phyloP scores from a whole-genome alignment of 2,329 filamentous ascomycete species.

The Trichoderma afroharzianum region DNA sequence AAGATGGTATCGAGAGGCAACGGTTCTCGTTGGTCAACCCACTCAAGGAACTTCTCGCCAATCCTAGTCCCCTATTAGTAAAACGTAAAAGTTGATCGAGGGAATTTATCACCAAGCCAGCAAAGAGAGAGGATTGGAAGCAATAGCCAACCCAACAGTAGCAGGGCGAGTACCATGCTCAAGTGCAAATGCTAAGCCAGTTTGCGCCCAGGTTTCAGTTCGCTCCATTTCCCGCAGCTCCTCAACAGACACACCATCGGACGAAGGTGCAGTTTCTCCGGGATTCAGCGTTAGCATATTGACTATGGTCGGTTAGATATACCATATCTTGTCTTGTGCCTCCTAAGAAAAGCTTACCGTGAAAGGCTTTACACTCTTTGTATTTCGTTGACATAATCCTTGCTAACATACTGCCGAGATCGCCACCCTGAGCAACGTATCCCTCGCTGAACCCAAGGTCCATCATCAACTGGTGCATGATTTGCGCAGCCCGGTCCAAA shows the following conservation, averaged over 20 bases:
- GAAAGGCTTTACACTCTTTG: not conserved
- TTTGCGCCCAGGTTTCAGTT: not conserved
- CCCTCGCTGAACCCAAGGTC: not conserved
- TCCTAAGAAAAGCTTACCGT: not conserved
- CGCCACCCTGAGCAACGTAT: not conserved
- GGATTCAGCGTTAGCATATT: not conserved
- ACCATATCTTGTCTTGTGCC: not conserved
- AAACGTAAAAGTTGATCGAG: not conserved
- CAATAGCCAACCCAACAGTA: not conserved
- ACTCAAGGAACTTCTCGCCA: not conserved
- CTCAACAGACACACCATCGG: not conserved
- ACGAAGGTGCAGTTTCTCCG: not conserved
- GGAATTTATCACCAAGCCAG: not conserved
- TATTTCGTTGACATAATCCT: not conserved
- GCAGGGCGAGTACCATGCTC: not conserved
- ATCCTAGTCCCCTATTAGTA: not conserved
- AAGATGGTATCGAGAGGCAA: not conserved
- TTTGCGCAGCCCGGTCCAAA: not conserved
- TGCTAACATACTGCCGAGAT: not conserved
- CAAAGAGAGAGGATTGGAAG: not conserved
- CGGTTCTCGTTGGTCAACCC: not conserved
- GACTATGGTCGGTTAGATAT: not conserved
- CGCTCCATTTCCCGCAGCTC: not conserved
- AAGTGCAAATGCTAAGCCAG: slow-evolving; percentile 18
- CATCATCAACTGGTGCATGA: not conserved